Evolutionary conservation across 2,329 filamentous ascomycete species (phyloP), one percentile per base, ranked within the genome.

Genomic region (Metarhizium guizhouense): DNA sequence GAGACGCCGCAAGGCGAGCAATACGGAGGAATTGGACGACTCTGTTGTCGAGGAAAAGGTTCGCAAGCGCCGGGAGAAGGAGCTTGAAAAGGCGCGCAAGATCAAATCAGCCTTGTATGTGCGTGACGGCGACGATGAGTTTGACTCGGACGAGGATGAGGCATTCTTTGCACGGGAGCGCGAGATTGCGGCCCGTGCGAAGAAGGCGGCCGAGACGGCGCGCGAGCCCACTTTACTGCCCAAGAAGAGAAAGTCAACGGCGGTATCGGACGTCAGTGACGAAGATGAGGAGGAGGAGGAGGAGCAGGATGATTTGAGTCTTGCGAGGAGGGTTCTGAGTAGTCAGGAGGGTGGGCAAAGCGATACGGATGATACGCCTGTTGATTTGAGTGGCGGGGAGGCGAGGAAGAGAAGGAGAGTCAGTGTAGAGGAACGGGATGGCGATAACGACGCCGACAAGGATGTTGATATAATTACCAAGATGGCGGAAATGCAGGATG

Each of bases 101-200:
- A 87, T 94, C 72, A 97, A 96, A 76, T 95, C 88, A 64, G 85
- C 86, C 29, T 72, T 93, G 43, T 93, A 85, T 64, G 87, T 99
- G 52, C 82, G 87, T 56, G 85, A 86, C 42, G 90, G 87, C 61
- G 94, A 97, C 67, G 94, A 97, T 54, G 91, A 96, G 62, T 86
- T 81, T n/a, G 90, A 96, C 64, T 84, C 81, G 38, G 90, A 91
- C 50, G 81, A 83, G 56, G 77, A 78, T 52, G 70, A 75, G 25
- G 83, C 81, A 20, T 96, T 96, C 71, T 96, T 93, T 70, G 84
- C 80, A 2, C 78, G 82, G 16, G 92, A 96, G 71, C 67, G 67
- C 3, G 70, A 69, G 16, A 76, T 86, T 57, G 77, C 88, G 51
- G 77, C 82, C 60, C 79, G 79, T 51, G 73, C 75, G 20, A 73